Base-by-base conservation (phyloP, 2,329 filamentous ascomycete genomes). In the Trichophyton mentagrophytes region DNA sequence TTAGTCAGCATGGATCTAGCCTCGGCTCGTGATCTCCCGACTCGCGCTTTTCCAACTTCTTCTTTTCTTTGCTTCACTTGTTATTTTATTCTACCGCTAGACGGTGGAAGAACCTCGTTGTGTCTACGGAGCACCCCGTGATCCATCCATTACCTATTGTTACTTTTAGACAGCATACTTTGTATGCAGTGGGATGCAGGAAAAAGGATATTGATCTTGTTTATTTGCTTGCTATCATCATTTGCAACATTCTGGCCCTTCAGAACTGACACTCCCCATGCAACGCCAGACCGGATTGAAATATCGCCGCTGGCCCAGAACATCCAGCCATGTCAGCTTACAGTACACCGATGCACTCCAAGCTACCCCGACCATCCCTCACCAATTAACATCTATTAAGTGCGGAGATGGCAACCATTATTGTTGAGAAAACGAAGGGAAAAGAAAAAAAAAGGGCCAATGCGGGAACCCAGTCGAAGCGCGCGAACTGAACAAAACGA, bases 331-430 rank as follows among this genome's bases (percentile, higher is more conserved):
- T 49, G 46, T 20, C 17, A 49, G 20, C 15, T n/a, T 22, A 49
- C 22, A 25, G 22, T 49, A 36, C 33, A 38, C 33, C 8, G 13
- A 38, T 38, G 33, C 33, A 38, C 3, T 13, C 33, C 33, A n/a
- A 38, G 8, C 33, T 13, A 8, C 6, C 11, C 22, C 22, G 2
- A 13, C 15, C 30, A 55, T 3, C 33, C 33, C 11, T 27, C 27
- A 55, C 49, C 49, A 55, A 55, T 55, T 55, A 55, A 5, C 40
- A 44, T 55, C 25, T 55, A 55, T 55, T 55, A 55, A 13, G 27
- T 36, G 7, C 33, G 9, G 33, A 13, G 9, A 38, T 38, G 33
- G 33, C 33, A 13, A 38, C 33, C 33, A 13, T 13, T 3, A 30
- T 30, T 13, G 9, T 55, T 27, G 15, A 33, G 17, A 44, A 33